Percentiles rank a stretch among this genome's conserved stretches.
Evolutionary conservation across 305 asterid genomes (phyloP).

Genomic region (Fraxinus sp.): DNA sequence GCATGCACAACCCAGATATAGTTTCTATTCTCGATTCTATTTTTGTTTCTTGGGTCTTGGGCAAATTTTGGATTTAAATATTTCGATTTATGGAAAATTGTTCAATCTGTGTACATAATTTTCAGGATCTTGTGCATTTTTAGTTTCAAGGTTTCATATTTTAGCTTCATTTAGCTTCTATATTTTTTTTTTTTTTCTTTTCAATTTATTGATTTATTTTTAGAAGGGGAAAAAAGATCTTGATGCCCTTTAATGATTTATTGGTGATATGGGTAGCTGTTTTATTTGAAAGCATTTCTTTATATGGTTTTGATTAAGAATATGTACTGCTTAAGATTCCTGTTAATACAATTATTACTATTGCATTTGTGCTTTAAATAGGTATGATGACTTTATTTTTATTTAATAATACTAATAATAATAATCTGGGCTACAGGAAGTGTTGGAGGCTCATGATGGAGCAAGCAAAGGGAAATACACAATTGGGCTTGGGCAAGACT

Average conservation of each 20-base stretch:
- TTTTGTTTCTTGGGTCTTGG: neutral
- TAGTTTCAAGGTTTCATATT: neutral
- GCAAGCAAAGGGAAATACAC: constrained; percentile 99
- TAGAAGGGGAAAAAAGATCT: constrained; percentile 19
- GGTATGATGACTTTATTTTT: neutral
- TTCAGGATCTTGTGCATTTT: constrained; percentile 4
- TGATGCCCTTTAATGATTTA: neutral
- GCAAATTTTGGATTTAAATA: neutral
- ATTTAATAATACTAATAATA: too few relatives aligned
- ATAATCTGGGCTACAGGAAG: constrained; percentile 56
- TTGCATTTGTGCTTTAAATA: neutral
- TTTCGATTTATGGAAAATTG: neutral
- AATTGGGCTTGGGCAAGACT: constrained; percentile 98
- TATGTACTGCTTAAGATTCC: neutral
- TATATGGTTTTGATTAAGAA: neutral
- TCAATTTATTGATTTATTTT: constrained; percentile 8
- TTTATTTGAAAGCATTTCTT: neutral
- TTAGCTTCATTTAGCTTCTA: constrained; percentile 26
- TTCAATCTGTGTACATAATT: constrained; percentile 9
- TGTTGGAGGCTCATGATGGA: constrained; percentile 94
- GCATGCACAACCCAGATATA: neutral
- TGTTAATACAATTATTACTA: neutral
- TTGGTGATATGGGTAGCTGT: neutral
- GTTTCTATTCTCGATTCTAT: neutral
- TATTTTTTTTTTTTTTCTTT: neutral